These are phyloP conservation scores for Ocimum tenuiflorum DNA, from an alignment of 257 asterid genomes.

Conservation along the genomic window DNA sequence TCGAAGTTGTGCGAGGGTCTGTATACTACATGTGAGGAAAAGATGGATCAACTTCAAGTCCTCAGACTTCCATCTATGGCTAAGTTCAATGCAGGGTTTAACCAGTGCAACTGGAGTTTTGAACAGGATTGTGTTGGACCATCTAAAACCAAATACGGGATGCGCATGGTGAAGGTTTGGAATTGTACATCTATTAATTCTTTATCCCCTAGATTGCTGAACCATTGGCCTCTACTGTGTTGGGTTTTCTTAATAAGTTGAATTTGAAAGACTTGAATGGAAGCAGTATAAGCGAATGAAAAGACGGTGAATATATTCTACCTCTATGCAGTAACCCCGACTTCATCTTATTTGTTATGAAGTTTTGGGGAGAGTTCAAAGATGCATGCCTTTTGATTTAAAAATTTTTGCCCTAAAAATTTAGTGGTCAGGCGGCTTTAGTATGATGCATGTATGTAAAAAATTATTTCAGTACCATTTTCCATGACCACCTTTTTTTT, in stretches of 20 bases:
- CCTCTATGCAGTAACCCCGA: background rate
- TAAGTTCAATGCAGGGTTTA: conserved; percentile 87
- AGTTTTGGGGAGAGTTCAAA: background rate
- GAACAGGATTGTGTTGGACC: conserved; percentile 87
- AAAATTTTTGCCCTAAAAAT: no score
- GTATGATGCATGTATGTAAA: background rate
- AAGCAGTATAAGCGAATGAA: no score
- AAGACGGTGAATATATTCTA: background rate
- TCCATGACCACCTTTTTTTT: no score
- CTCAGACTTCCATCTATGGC: conserved; percentile 98
- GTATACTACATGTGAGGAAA: conserved; percentile 76
- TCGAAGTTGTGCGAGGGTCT: conserved; percentile 80
- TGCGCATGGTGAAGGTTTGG: conserved; percentile 81
- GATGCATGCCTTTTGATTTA: background rate
- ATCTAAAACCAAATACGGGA: conserved; percentile 68
- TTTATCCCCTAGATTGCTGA: background rate
- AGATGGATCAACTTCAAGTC: conserved; percentile 92
- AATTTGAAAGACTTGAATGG: no score
- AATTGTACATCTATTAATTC: background rate
- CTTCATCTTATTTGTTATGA: background rate
- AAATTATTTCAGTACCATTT: no score
- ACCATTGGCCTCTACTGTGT: background rate
- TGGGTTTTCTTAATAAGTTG: background rate
- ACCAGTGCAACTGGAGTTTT: conserved; percentile 84
- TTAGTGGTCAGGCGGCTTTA: no score